Base-by-base conservation (phyloP, 2,329 filamentous ascomycete genomes). In the Mariannaea elegans region DNA sequence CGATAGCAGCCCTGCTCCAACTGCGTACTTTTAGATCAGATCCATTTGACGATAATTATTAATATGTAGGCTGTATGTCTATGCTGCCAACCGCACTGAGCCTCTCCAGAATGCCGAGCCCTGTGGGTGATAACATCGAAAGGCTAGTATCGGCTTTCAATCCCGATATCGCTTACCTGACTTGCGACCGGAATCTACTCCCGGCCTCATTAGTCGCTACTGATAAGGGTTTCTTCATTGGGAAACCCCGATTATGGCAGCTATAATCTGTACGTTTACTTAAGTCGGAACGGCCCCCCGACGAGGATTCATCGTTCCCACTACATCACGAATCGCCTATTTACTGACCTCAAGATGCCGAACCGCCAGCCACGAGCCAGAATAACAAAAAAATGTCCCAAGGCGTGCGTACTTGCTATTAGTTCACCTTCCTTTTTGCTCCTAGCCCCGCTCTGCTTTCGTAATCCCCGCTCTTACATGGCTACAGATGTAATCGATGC, bases 221-320 rank as follows among this genome's bases (percentile, higher is more conserved):
- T 42, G 48, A 19, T 46, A 55, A 58, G 44, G 36, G 18, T 60
- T 62, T 32, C 62, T 59, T 2, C 4, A 61, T 56, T 55, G 49
- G 60, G 66, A 21, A 58, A 62, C 18, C 44, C 62, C 60, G 54
- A 45, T 38, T n/a, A n/a, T 7, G 12, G 7, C 5, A 59, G 27
- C 24, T n/a, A n/a, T n/a, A n/a, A 3, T 16, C 52, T 18, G 9
- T 23, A 48, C 38, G 23, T 51, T 41, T 54, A 61, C 58, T 62
- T 60, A 64, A 56, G 59, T 68, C 67, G 67, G 67, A 60, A 70
- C 42, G 45, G 18, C 29, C 55, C 67, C 63, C 67, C 67, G 66
- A 69, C 62, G 24, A 39, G 8, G 19, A 14, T n/a, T 38, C 42
- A 13, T 7, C 18, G 29, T 21, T 18, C 39, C 18, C 29, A 16